Percentiles rank a stretch among this genome's conserved stretches.
Evolutionary conservation across 306 rosid species (phyloP).

Genomic region (Cotoneaster glaucophyllus): DNA sequence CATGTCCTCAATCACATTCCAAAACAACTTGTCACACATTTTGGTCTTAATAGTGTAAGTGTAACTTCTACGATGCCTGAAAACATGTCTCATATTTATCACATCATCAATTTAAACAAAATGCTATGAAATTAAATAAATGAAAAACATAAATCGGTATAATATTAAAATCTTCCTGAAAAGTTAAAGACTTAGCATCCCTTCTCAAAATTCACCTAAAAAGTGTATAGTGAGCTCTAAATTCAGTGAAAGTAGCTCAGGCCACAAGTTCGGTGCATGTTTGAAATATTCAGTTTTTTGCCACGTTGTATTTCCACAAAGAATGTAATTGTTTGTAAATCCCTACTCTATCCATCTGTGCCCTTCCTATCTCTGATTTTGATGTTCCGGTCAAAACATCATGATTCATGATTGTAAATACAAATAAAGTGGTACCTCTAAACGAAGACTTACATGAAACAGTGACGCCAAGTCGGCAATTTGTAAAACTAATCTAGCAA

Average conservation of each 20-base stretch:
- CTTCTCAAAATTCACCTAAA: too few relatives aligned
- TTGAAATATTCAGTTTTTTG: constrained; percentile 14
- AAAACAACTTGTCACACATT: not conserved
- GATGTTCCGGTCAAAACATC: constrained; percentile 35
- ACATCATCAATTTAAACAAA: not conserved
- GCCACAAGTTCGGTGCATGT: constrained; percentile 21
- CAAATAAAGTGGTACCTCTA: constrained; percentile 5
- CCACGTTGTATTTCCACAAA: constrained; percentile 39
- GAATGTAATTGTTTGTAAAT: not conserved
- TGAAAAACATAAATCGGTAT: too few relatives aligned
- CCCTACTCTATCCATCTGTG: not conserved
- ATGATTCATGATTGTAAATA: constrained; percentile 18
- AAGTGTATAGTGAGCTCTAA: not conserved
- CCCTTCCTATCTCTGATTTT: not conserved
- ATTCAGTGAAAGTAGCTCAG: constrained; percentile 4
- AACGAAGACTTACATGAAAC: not conserved
- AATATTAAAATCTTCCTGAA: too few relatives aligned
- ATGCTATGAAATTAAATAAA: too few relatives aligned
- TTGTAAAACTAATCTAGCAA: too few relatives aligned
- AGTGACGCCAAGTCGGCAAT: not conserved
- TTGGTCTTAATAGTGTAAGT: not conserved
- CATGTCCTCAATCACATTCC: not conserved
- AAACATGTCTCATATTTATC: too few relatives aligned
- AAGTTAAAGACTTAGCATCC: too few relatives aligned
- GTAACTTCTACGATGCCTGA: not conserved